Conservation (phyloP, 2,329 filamentous ascomycete species). For the Chaetomium olivaceum region DNA sequence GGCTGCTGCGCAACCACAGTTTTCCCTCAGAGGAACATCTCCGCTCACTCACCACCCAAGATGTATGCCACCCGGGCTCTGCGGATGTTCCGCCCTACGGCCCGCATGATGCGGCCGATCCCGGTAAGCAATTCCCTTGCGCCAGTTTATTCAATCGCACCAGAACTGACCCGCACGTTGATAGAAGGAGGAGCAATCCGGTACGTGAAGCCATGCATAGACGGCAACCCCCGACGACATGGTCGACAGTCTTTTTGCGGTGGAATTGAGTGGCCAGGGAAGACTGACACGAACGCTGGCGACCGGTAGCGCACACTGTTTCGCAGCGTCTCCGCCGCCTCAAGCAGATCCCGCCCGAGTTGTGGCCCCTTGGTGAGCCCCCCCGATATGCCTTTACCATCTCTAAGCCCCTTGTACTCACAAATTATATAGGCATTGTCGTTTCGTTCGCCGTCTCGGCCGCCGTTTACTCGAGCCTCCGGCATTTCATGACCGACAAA, state of each 20-base stretch:
- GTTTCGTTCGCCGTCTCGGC: slow-evolving; percentile 80
- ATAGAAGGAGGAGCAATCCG: slow-evolving; percentile 66
- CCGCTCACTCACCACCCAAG: slow-evolving; percentile 40
- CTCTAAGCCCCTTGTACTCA: slow-evolving; percentile 1
- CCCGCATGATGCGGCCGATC: slow-evolving; percentile 67
- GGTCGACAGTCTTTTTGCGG: slow-evolving; percentile 4
- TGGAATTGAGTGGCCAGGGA: slow-evolving; percentile 14
- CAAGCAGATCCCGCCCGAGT: slow-evolving; percentile 87
- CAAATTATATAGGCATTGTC: slow-evolving; percentile 66
- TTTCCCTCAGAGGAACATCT: slow-evolving; percentile 33
- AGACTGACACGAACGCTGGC: slow-evolving; percentile 30
- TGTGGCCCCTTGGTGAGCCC: slow-evolving; percentile 87
- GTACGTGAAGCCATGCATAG: slow-evolving; percentile 50
- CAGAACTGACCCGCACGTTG: slow-evolving; percentile 40
- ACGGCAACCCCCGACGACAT: slow-evolving; percentile 21
- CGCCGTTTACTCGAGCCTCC: slow-evolving; percentile 76
- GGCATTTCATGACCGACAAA: slow-evolving; percentile 87
- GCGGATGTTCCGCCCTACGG: slow-evolving; percentile 66
- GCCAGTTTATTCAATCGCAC: slow-evolving; percentile 30
- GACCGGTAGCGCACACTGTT: slow-evolving; percentile 79
- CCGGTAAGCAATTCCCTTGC: slow-evolving; percentile 56
- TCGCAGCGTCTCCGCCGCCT: slow-evolving; percentile 91
- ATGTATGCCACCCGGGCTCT: slow-evolving; percentile 69
- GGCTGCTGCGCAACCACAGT: slow-evolving; percentile 18
- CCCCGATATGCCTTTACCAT: neutral